phyloP scores from a whole-genome alignment of 2,329 filamentous ascomycete genomes.

The Fusarium heterosporum region DNA sequence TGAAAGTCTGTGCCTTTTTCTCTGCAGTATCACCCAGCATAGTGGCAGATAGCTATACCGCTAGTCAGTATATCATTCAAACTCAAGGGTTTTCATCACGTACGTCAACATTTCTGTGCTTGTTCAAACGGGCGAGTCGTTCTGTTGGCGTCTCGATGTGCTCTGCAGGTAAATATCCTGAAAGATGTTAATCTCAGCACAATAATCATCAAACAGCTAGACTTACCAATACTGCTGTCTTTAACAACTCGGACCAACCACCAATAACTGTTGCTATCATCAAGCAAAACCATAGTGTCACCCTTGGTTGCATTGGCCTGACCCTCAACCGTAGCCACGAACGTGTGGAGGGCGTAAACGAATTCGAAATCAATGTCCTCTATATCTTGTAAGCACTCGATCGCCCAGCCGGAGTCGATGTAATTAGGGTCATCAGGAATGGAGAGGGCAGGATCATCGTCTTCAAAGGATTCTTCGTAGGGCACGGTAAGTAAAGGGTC shows the following conservation, averaged over 20 bases:
- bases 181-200: conserved; percentile 35
- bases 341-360: conserved; percentile 97
- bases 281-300: conserved; percentile 97
- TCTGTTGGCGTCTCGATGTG: conserved; percentile 99
- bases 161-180: conserved; percentile 95
- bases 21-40: conserved; percentile 75
- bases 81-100: conserved; percentile 48
- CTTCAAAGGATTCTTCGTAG: conserved; percentile 59
- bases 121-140: conserved; percentile 91
- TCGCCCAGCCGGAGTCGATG: conserved; percentile 78
- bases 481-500: conserved; percentile 56
- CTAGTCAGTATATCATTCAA: conserved; percentile 18
- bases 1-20: conserved; percentile 85
- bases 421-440: conserved; percentile 68
- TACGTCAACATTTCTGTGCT: conserved; percentile 98
- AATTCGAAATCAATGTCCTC: conserved; percentile 99
- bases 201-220: background rate
- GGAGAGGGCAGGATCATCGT: conserved; percentile 65
- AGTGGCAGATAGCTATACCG: conserved; percentile 66
- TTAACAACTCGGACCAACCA: conserved; percentile 98
- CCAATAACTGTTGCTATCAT: conserved; percentile 99
- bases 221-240: conserved; percentile 87
- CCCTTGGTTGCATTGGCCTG: conserved; percentile 99
- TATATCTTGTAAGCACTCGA: conserved; percentile 88
- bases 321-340: conserved; percentile 96